Base-by-base conservation (phyloP, 2,329 filamentous ascomycete species). In the Diaporthe nobilis region DNA sequence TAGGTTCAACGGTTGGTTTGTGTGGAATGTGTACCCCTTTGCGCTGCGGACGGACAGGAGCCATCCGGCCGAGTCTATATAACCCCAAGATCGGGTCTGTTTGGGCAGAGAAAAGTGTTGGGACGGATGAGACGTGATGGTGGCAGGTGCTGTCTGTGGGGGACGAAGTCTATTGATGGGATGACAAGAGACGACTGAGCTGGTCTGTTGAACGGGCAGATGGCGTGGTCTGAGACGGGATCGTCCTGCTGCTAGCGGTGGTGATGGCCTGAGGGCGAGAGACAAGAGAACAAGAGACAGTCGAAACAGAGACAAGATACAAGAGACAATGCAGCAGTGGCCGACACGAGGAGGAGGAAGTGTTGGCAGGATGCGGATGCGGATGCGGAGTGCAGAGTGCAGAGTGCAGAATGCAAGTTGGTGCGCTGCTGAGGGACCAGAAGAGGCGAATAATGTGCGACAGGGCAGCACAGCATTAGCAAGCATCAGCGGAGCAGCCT, bases 11-110 rank as follows among this genome's bases (percentile, higher is more conserved):
- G 47, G 47, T 68, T 68, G 65, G 47, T 25, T 65, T 68, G 75
- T 67, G 34, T 71, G 71, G 72, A 77, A 70, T 72, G 63, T 71
- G 75, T 77, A 77, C 75, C 75, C 75, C 75, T 77, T 77, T 77
- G 73, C 60, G 55, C n/a, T 73, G 73, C 49, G 65, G 65, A 55
- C 70, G 58, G 72, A 60, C 65, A 58, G 72, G 61, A 77, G 75
- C 67, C 68, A 77, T 77, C 51, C 71, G 72, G 31, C 22, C 47
- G 63, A 73, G 71, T 73, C 71, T 73, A 73, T 73, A 73, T 57
- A 34, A 44, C 34, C 31, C 58, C 72, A 78, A 78, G 78, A 70
- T 58, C 34, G 17, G 31, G 25, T 55, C n/a, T 72, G 53, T 47
- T 51, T 61, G 65, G 71, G 55, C 70, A 72, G n/a, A 53, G 20